Evolutionary conservation across 2,329 filamentous ascomycete genomes (phyloP).

Genomic region (Penicillium sp.): DNA sequence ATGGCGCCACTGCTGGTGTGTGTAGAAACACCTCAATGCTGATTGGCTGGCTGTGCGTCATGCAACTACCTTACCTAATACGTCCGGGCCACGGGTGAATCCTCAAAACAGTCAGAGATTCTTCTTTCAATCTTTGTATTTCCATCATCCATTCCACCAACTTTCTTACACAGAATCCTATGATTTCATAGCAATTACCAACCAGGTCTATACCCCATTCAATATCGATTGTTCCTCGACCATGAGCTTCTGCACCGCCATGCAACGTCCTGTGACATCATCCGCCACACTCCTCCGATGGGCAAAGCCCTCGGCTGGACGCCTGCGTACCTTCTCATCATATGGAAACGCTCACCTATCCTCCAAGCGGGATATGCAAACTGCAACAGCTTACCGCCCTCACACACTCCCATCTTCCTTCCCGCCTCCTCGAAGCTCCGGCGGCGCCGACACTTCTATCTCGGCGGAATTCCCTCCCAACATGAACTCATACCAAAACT

Average conservation of each 20-base stretch:
- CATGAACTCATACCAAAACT: slow-evolving; percentile 47
- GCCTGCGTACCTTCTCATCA: slow-evolving; percentile 51
- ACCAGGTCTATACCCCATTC: background rate
- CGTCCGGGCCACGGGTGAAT: slow-evolving; percentile 16
- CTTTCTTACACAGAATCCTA: slow-evolving; percentile 9
- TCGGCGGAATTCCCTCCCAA: slow-evolving; percentile 52
- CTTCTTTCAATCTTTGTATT: slow-evolving; percentile 10
- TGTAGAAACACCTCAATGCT: slow-evolving; percentile 40
- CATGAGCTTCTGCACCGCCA: slow-evolving; percentile 42
- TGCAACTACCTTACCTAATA: slow-evolving; percentile 30
- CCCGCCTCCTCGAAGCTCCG: slow-evolving; percentile 57
- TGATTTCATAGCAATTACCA: slow-evolving; percentile 19
- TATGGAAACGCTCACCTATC: slow-evolving; percentile 44
- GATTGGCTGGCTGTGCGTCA: slow-evolving; percentile 36
- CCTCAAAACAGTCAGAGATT: slow-evolving; percentile 26
- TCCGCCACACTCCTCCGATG: slow-evolving; percentile 44
- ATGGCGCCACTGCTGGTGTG: slow-evolving; percentile 32
- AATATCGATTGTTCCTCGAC: slow-evolving; percentile 12
- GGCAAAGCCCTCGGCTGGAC: slow-evolving; percentile 39
- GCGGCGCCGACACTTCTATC: slow-evolving; percentile 62
- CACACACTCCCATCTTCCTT: slow-evolving; percentile 57
- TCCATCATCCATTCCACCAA: slow-evolving; percentile 10
- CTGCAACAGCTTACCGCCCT: slow-evolving; percentile 63
- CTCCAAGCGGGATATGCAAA: slow-evolving; percentile 63
- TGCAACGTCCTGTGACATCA: slow-evolving; percentile 48